Base-by-base conservation (phyloP, 257 asterid species). In the Rhazya stricta region DNA sequence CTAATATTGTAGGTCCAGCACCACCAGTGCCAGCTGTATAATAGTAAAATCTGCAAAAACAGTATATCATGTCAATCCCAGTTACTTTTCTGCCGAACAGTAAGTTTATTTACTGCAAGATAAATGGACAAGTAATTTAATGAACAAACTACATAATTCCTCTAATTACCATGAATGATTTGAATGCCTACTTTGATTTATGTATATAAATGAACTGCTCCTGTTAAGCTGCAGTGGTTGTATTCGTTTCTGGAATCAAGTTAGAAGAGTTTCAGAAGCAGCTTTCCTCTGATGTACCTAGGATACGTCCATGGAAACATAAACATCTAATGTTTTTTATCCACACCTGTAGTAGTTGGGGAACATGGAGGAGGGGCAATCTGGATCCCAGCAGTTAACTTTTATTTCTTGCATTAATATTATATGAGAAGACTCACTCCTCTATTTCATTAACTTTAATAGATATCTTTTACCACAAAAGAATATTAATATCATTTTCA, bases 1-100 rank as follows among this genome's bases (percentile, higher is more conserved):
- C 85, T 79, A 92, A 83, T 84, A 94, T 94, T 45, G 97, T 92
- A 19, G 98, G 97, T 76, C 99, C 98, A 72, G 92, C 98, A 76
- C 99, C 98, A 74, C 97, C 99, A 12, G 96, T 86, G 75, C 99
- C 99, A 76, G 99, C 99, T 57, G 99, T 92, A 79, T 89, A 90
- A 84, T 94, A 94, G 84, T 85, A 89, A 87, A 89, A 94, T 86
- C 99, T 94, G 85, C 76, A 78, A 76, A 74, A 78, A 53, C 80
- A 79, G 39, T 15, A 80, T 41, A 21, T 74, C 76, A 60, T 29
- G 16, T 43, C 36, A 67, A 21, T 56, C 61, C 25, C 43, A 12
- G 10, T 37, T 61, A 58, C 18, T 69, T 68, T 60, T 39, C 43
- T 29, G 77, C 30, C 25, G 23, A 25, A 29, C 18, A 25, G 36